phyloP scores from a whole-genome alignment of 78 protist genomes.

The Dictyostelium intermedium region DNA sequence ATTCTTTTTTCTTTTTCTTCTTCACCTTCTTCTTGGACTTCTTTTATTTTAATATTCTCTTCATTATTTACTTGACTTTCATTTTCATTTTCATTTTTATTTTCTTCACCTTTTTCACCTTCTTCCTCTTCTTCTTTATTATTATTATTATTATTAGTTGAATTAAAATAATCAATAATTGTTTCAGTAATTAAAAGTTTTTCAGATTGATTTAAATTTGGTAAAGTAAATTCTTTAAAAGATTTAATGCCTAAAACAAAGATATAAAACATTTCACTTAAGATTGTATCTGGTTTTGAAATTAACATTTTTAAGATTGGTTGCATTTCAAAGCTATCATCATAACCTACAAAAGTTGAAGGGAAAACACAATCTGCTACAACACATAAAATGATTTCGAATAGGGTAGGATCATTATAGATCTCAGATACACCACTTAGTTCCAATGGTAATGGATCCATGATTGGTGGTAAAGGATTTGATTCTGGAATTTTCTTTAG shows the following conservation, averaged over 20 bases:
- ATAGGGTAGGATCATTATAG: slow-evolving; percentile 59
- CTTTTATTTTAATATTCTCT: too few species aligned
- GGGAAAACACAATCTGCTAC: slow-evolving; percentile 5
- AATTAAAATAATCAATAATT: neutral
- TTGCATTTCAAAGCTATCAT: slow-evolving; percentile 42
- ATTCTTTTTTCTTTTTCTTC: neutral
- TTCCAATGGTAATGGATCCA: neutral
- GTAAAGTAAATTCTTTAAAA: neutral
- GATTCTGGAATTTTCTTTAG: slow-evolving; percentile 20
- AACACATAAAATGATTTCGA: slow-evolving; percentile 40
- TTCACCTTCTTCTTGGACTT: neutral
- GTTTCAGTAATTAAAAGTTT: neutral
- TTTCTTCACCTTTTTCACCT: neutral
- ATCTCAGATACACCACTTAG: neutral
- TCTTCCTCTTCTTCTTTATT: neutral
- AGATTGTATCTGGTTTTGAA: slow-evolving; percentile 22
- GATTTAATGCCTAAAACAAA: slow-evolving; percentile 44
- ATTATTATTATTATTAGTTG: neutral
- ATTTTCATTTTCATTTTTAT: neutral
- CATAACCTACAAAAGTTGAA: slow-evolving; percentile 27
- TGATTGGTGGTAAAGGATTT: slow-evolving; percentile 45
- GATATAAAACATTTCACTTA: slow-evolving; percentile 39
- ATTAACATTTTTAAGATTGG: slow-evolving; percentile 17
- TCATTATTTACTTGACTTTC: too few species aligned
- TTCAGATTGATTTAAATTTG: neutral